These are phyloP conservation scores for Gentiana macrophylla DNA, from an alignment of 257 asterid genomes.

Conservation along the genomic window DNA sequence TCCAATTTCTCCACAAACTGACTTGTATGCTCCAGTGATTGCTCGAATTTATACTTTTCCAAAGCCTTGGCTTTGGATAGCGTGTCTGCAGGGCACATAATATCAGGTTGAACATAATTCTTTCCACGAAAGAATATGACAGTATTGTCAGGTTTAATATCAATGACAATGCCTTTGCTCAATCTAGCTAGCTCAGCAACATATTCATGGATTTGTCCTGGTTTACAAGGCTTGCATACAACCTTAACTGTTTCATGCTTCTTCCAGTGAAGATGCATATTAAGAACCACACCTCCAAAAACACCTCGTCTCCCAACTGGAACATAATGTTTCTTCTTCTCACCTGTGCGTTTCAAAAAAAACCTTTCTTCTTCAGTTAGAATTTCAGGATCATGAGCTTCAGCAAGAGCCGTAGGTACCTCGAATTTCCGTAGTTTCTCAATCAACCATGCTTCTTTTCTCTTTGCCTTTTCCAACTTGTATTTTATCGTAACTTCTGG, in stretches of 20 bases:
- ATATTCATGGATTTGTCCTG: constrained; percentile 72
- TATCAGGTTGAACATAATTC: constrained; percentile 77
- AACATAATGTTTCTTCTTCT: constrained; percentile 82
- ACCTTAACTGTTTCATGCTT: constrained; percentile 89
- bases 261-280: constrained; percentile 99
- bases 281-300: constrained; percentile 94
- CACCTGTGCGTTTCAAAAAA: constrained; percentile 84
- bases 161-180: constrained; percentile 75
- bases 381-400: constrained; percentile 82
- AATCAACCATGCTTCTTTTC: constrained; percentile 90
- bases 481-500: constrained; percentile 92
- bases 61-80: constrained; percentile 93
- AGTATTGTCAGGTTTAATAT: constrained; percentile 59
- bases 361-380: constrained; percentile 92
- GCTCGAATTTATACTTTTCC: constrained; percentile 65
- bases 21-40: constrained; percentile 88
- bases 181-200: constrained; percentile 81
- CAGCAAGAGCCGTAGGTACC: constrained; percentile 53
- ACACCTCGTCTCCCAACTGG: constrained; percentile 94
- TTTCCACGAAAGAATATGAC: constrained; percentile 80
- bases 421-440: constrained; percentile 81
- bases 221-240: constrained; percentile 83
- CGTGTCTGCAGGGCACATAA: constrained; percentile 88
- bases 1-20: constrained; percentile 84
- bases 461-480: constrained; percentile 94